These are phyloP conservation scores for Primulina huaijiensis DNA, from an alignment of 257 asterid genomes.

Conservation along the genomic window DNA sequence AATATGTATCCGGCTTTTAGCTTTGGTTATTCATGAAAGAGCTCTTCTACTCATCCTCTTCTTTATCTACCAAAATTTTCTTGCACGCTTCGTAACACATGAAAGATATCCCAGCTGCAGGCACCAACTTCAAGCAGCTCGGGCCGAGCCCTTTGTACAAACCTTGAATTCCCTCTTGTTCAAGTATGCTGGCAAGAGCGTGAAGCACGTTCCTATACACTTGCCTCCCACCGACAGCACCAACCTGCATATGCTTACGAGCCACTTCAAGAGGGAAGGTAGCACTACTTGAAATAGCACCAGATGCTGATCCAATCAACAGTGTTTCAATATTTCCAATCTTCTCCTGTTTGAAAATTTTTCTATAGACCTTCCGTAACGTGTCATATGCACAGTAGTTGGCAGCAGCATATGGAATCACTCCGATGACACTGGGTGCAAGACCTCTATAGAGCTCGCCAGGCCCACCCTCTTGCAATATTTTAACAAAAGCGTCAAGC, in stretches of 20 bases:
- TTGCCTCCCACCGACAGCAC: constrained; percentile 51
- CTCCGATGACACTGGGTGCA: constrained; percentile 51
- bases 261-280: constrained; percentile 58
- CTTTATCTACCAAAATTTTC: constrained; percentile 44
- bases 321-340: constrained; percentile 54
- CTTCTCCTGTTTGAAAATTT: constrained; percentile 33
- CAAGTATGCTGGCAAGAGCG: constrained; percentile 44
- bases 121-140: constrained; percentile 52
- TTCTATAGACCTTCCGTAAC: constrained; percentile 41
- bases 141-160: constrained; percentile 52
- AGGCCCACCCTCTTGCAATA: constrained; percentile 46
- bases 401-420: constrained; percentile 50
- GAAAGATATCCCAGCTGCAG: constrained; percentile 59
- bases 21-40: neutral
- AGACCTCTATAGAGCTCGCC: constrained; percentile 52
- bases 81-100: constrained; percentile 59
- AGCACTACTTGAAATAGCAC: constrained; percentile 53
- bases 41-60: constrained; percentile 24
- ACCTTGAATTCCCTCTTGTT: constrained; percentile 46
- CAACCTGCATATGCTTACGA: constrained; percentile 53
- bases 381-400: constrained; percentile 52
- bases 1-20: neutral
- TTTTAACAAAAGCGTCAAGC: constrained; percentile 45
- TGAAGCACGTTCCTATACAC: constrained; percentile 42
- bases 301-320: constrained; percentile 53